phyloP scores from a whole-genome alignment of 2,329 filamentous ascomycete species.

The Neonectria sp. region DNA sequence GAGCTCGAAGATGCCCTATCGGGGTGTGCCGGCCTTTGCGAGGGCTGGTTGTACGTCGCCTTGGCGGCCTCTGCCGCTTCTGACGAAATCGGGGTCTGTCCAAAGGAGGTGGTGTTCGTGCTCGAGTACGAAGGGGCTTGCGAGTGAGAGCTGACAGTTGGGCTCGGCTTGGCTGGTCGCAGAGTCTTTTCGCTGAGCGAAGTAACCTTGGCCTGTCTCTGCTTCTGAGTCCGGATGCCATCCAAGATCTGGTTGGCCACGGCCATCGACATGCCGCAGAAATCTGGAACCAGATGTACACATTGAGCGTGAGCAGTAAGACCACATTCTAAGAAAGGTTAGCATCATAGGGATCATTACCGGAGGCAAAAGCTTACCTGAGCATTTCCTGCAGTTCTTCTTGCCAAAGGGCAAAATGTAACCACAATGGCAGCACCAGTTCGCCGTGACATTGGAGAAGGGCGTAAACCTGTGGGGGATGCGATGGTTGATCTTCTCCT shows the following conservation, averaged over 20 bases:
- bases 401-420: slow-evolving; percentile 95
- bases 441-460: slow-evolving; percentile 98
- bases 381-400: slow-evolving; percentile 94
- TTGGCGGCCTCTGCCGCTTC: slow-evolving; percentile 77
- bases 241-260: slow-evolving; percentile 94
- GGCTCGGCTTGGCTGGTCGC: slow-evolving; percentile 66
- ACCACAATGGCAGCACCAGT: slow-evolving; percentile 99
- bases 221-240: slow-evolving; percentile 86
- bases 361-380: slow-evolving; percentile 68
- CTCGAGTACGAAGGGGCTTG: slow-evolving; percentile 54
- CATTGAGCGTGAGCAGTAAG: slow-evolving; percentile 94
- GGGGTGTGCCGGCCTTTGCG: slow-evolving; percentile 65
- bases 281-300: slow-evolving; percentile 96
- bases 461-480: slow-evolving; percentile 97
- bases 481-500: slow-evolving; percentile 99
- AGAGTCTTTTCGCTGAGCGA: slow-evolving; percentile 78
- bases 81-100: slow-evolving; percentile 47
- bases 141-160: slow-evolving; percentile 53
- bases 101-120: slow-evolving; percentile 45
- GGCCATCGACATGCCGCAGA: slow-evolving; percentile 99
- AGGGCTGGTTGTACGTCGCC: slow-evolving; percentile 72
- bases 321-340: slow-evolving; percentile 77
- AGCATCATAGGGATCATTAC: slow-evolving; percentile 46
- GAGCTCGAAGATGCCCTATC: slow-evolving; percentile 69
- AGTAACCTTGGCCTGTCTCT: slow-evolving; percentile 70